Base-by-base conservation (phyloP, 345 rosid genomes). In the Gossypium longicalyx region DNA sequence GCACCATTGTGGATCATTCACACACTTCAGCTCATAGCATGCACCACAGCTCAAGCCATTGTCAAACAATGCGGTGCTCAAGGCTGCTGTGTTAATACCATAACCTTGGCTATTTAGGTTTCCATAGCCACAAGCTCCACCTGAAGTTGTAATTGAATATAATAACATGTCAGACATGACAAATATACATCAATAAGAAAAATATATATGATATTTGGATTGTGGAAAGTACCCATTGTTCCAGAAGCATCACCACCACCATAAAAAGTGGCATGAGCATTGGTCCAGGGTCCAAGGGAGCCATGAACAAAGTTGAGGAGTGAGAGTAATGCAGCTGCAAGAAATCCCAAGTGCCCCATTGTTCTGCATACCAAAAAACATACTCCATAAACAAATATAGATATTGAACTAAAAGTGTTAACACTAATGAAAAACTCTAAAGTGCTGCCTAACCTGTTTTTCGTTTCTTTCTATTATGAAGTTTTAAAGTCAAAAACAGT, bases 181-280 rank as follows among this genome's bases (percentile, higher is more conserved):
- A 34, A 34, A 34, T 9, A 60, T 22, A 10, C 15, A 60, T 13
- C 41, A 60, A 25, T 13, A 60, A 60, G 2, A 59, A 59, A 23
- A 23, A 25, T 53, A n/a, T n/a, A 7, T 53, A 1, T n/a, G 2
- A 45, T n/a, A 4, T n/a, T 53, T 53, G 22, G 58, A 59, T 58
- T 23, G 61, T 0, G 38, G 20, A 2, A 59, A 59, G 8, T 84
- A 89, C 96, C 96, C 91, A 88, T 90, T 29, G 96, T 89, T 16
- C 96, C 96, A 44, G 96, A 90, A 77, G 96, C 96, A 79, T 90
- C 96, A 70, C 89, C 90, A 4, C 93, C 93, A 10, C 96, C 96
- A 75, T 90, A 90, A 82, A 90, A 90, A 69, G 96, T 90, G 65
- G 96, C 96, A 79, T 86, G 96, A 75, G 93, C 96, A 70, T 84